Conservation (phyloP, 2,329 filamentous ascomycete genomes). For the Aspergillus puulaauensis region DNA sequence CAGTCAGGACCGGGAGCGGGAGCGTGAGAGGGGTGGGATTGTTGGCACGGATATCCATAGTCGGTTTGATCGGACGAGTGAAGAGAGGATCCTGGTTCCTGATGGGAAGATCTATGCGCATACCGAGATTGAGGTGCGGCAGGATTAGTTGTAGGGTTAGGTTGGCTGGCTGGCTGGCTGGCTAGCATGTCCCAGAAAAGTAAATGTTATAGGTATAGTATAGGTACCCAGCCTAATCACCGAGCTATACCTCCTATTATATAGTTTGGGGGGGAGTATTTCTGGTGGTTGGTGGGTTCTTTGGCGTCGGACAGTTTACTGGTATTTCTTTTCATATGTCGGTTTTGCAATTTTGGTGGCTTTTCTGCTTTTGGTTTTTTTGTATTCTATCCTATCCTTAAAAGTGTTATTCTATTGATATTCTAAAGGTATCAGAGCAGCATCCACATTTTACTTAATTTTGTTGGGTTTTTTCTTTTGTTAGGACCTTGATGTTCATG, state of each 20-base stretch:
- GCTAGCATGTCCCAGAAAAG: no score
- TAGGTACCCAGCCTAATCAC: no score
- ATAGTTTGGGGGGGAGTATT: no score
- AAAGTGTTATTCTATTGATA: no score
- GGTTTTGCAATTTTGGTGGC: background rate
- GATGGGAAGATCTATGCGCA: constrained; percentile 31
- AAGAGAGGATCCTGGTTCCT: constrained; percentile 32
- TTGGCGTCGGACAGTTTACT: background rate
- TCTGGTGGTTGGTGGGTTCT: no score
- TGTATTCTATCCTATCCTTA: background rate
- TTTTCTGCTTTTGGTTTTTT: background rate
- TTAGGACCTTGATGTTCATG: background rate
- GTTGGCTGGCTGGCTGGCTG: no score
- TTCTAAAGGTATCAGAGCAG: no score
- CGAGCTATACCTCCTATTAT: no score
- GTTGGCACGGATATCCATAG: constrained; percentile 25
- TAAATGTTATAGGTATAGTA: no score
- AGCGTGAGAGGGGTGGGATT: background rate
- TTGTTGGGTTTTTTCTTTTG: no score
- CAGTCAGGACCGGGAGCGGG: background rate
- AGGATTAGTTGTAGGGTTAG: background rate
- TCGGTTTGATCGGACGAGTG: constrained; percentile 18
- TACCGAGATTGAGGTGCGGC: constrained; percentile 29
- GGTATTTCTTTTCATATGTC: background rate
- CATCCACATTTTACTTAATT: background rate